A percentile compares a stretch with the other conserved stretches of the same genome.
These are phyloP conservation scores for Penicillium sp. DNA, from an alignment of 2,329 filamentous ascomycete genomes.

Conservation along the genomic window DNA sequence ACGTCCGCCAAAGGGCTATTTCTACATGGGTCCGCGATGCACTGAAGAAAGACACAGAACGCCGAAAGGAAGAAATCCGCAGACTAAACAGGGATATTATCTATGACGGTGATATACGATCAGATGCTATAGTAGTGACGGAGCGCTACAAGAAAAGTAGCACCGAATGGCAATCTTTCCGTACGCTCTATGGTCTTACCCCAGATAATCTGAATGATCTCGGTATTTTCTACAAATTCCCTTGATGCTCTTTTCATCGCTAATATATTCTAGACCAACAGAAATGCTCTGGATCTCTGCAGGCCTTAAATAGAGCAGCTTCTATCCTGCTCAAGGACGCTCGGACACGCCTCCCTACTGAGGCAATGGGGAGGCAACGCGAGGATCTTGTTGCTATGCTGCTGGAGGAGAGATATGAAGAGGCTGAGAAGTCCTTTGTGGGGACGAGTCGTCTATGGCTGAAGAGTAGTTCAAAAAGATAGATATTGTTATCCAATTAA, in stretches of 20 bases:
- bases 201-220: constrained; percentile 8
- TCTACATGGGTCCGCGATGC: constrained; percentile 9
- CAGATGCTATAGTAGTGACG: constrained; percentile 7
- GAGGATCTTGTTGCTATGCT: constrained; percentile 10
- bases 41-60: constrained; percentile 6
- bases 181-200: constrained; percentile 8
- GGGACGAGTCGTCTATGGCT: constrained; percentile 6
- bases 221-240: constrained; percentile 6
- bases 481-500: constrained; percentile 1
- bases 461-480: constrained; percentile 39
- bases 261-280: constrained; percentile 5
- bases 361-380: constrained; percentile 3
- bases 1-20: constrained; percentile 9
- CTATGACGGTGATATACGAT: constrained; percentile 8
- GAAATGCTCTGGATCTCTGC: constrained; percentile 3
- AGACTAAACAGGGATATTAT: constrained; percentile 7
- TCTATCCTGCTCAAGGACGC: constrained; percentile 3
- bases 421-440: constrained; percentile 8
- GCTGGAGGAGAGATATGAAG: constrained; percentile 6
- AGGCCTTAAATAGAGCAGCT: constrained; percentile 7
- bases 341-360: constrained; percentile 2
- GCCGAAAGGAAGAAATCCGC: constrained; percentile 4
- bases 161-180: constrained; percentile 6
- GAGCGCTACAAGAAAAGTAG: constrained; percentile 7
- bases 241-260: constrained; percentile 1